phyloP scores from a whole-genome alignment of 78 protist species.

The Cavenderia fasciculata region DNA sequence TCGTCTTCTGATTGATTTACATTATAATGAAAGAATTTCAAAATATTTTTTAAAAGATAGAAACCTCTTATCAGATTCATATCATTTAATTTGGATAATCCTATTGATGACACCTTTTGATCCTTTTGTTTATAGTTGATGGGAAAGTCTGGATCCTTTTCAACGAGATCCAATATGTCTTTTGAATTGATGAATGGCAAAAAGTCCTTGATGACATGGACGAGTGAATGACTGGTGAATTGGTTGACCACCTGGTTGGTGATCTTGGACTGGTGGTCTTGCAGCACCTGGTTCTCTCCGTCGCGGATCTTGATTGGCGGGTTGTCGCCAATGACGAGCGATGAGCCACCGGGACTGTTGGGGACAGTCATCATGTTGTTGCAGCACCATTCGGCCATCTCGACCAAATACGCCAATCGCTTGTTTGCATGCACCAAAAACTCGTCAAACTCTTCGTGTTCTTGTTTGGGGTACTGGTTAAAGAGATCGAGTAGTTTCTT shows the following conservation, averaged over 20 bases:
- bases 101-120: background rate
- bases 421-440: conserved; percentile 36
- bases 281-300: background rate
- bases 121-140: background rate
- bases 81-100: conserved; percentile 29
- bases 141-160: conserved; percentile 67
- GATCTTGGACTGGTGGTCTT: background rate
- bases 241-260: conserved; percentile 39
- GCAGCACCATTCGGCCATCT: conserved; percentile 67
- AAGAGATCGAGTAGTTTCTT: conserved; percentile 9
- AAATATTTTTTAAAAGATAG: conserved; percentile 17
- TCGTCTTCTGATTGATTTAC: background rate
- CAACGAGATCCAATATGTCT: conserved; percentile 42
- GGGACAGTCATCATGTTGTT: conserved; percentile 58
- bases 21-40: conserved; percentile 50
- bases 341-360: conserved; percentile 29
- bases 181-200: conserved; percentile 43
- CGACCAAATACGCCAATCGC: conserved; percentile 50
- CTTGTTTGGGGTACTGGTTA: background rate
- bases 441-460: conserved; percentile 5
- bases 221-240: conserved; percentile 42
- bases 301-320: background rate
- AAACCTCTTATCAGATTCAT: conserved; percentile 47
- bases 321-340: conserved; percentile 24
- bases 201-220: conserved; percentile 64